Percentiles rank a stretch among this genome's conserved stretches.
Conservation (phyloP, 192 early-diverging fungal genomes). For the Backusella circina region DNA sequence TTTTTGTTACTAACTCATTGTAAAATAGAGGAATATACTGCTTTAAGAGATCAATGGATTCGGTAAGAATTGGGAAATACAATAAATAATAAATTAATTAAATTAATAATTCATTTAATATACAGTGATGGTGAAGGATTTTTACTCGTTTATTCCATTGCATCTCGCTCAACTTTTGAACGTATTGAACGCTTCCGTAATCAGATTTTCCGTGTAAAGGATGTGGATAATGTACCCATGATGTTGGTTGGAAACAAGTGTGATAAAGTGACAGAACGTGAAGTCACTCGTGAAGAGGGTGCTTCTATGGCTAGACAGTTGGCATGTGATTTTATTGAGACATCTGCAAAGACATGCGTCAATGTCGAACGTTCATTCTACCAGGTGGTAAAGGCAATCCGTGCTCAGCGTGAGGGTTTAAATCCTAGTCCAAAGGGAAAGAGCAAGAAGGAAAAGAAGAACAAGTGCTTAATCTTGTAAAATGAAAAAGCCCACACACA, state of each 20-base stretch:
- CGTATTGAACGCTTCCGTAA: slow-evolving; percentile 77
- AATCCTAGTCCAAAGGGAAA: slow-evolving; percentile 8
- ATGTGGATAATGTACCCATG: slow-evolving; percentile 78
- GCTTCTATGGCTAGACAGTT: slow-evolving; percentile 67
- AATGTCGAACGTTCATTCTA: slow-evolving; percentile 87
- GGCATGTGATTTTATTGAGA: slow-evolving; percentile 79
- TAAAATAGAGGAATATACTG: slow-evolving; percentile 70
- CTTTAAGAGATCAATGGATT: slow-evolving; percentile 77
- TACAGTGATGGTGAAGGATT: slow-evolving; percentile 78
- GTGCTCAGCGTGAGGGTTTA: slow-evolving; percentile 49
- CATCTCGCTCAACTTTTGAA: slow-evolving; percentile 82
- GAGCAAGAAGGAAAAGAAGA: slow-evolving; percentile 8
- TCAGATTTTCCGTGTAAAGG: slow-evolving; percentile 86
- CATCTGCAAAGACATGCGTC: slow-evolving; percentile 78
- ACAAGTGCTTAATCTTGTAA: slow-evolving; percentile 8
- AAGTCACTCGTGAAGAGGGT: slow-evolving; percentile 80
- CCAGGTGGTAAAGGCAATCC: slow-evolving; percentile 70
- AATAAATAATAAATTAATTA: no score
- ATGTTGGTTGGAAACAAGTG: slow-evolving; percentile 91
- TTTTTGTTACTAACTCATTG: no score
- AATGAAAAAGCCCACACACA: not conserved
- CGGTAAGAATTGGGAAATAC: slow-evolving; percentile 36
- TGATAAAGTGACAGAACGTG: slow-evolving; percentile 74
- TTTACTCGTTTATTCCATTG: slow-evolving; percentile 85
- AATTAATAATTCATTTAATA: slow-evolving; percentile 42